A percentile compares a stretch with the other conserved stretches of the same genome.
phyloP scores from a whole-genome alignment of 73 alveolate genomes.

The Effrenium voratum region DNA sequence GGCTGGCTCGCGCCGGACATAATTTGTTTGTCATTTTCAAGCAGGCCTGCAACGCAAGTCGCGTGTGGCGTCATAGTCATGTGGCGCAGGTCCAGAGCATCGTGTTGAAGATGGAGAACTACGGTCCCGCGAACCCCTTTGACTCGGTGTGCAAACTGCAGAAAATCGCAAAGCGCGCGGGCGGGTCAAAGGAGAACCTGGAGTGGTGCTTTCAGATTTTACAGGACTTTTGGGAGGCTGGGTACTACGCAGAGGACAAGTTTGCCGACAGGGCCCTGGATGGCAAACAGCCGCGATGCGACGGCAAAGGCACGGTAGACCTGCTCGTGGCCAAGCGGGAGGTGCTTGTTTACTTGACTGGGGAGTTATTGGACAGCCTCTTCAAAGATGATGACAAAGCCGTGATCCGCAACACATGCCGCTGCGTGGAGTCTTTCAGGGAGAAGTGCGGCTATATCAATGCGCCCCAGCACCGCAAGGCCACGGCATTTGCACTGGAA shows the following conservation, averaged over 20 bases:
- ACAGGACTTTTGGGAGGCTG: not conserved
- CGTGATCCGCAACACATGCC: too few species aligned
- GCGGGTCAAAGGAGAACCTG: not conserved
- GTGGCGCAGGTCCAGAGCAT: not conserved
- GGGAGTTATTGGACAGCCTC: slow-evolving; percentile 16
- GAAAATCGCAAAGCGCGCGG: not conserved
- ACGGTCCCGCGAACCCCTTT: not conserved
- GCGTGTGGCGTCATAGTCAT: too few species aligned
- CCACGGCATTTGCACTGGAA: not conserved
- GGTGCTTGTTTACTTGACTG: not conserved
- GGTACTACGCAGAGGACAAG: not conserved
- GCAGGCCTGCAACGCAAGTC: too few species aligned
- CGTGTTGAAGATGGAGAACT: not conserved
- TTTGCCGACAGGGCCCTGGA: slow-evolving; percentile 17
- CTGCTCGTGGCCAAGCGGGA: not conserved
- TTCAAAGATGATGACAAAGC: too few species aligned
- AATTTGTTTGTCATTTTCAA: too few species aligned
- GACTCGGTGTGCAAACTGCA: not conserved
- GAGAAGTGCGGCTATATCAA: not conserved
- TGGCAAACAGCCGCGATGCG: not conserved
- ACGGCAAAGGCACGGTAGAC: slow-evolving; percentile 21
- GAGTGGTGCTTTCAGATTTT: not conserved
- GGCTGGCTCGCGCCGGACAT: too few species aligned
- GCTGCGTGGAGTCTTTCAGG: too few species aligned
- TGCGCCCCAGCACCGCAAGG: not conserved